Base-by-base conservation (phyloP, 176 grass and related monocot species). In the Musa acuminata region DNA sequence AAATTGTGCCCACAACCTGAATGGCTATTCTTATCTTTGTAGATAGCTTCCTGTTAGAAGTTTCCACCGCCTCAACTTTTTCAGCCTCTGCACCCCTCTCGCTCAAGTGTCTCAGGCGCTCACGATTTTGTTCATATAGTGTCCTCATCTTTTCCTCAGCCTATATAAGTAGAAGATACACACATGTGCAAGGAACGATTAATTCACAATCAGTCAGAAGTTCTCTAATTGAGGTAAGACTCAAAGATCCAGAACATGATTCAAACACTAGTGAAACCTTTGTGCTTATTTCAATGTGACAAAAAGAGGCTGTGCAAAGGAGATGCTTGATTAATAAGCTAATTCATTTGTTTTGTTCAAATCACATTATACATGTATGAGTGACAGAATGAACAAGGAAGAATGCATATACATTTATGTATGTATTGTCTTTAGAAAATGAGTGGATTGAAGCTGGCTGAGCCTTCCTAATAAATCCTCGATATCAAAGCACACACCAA, bases 101-200 rank as follows among this genome's bases (percentile, higher is more conserved):
- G 13, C 75, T 68, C 6, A 82, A 58, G 35, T 10, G 13, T 49
- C 73, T 83, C 55, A 81, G 71, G 13, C 76, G 79, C 54, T 82
- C 35, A 6, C 43, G 43, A 23, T 85, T 89, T 68, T 62, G 35
- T 52, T 87, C 53, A 71, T 96, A 85, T 11, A 67, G 51, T 62
- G 49, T n/a, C 69, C 86, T 83, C 75, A 96, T 65, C 51, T 84
- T 83, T 75, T 96, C 86, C 71, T 85, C 81, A 20, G 19, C 63
- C 92, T 96, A 79, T 73, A 43, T 65, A 24, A 65, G n/a, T 26
- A 24, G 1, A 65, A 65, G 9, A 25, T 65, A 65, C 11, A 8
- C 54, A 57, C 13, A 19, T 57, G 54, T 11, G 8, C 8, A 26
- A 11, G 35, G 62, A 11, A 26, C 3, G 62, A 64, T 23, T 64